Conservation (phyloP, 768 basidiomycete species). For the Tulasnella sp. region DNA sequence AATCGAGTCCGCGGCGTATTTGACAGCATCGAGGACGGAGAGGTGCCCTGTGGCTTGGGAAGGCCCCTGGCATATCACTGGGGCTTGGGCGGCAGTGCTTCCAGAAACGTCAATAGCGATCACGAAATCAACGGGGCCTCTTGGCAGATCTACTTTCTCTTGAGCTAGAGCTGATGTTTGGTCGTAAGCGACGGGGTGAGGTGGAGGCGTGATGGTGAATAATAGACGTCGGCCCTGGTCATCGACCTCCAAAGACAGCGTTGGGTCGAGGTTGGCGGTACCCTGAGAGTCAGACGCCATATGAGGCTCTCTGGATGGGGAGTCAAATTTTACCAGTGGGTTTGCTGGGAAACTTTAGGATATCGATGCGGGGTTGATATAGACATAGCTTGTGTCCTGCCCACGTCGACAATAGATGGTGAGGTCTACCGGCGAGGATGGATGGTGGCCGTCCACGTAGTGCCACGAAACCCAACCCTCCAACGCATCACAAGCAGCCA, state of each 20-base stretch:
- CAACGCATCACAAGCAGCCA: background rate
- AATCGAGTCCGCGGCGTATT: conserved; percentile 24
- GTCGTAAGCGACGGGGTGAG: background rate
- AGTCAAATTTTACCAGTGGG: background rate
- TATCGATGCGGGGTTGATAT: background rate
- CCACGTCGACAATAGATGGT: background rate
- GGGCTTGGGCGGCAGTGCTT: conserved; percentile 9
- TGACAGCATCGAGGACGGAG: conserved; percentile 25
- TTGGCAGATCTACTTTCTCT: background rate
- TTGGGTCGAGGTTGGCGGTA: background rate
- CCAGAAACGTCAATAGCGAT: background rate
- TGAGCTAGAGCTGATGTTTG: background rate
- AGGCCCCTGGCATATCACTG: background rate
- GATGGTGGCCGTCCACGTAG: background rate
- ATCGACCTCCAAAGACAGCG: background rate
- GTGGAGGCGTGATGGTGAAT: background rate
- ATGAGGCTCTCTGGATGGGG: background rate
- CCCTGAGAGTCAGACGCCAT: background rate
- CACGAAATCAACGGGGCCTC: background rate
- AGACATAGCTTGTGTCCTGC: background rate
- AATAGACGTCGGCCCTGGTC: background rate
- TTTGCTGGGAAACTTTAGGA: background rate
- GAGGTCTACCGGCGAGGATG: background rate
- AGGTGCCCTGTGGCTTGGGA: background rate
- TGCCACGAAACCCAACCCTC: background rate